Evolutionary conservation across 1,139 yeast genomes (phyloP), one percentile per base, ranked within the genome.

Genomic region (Yamadazyma siamensis): DNA sequence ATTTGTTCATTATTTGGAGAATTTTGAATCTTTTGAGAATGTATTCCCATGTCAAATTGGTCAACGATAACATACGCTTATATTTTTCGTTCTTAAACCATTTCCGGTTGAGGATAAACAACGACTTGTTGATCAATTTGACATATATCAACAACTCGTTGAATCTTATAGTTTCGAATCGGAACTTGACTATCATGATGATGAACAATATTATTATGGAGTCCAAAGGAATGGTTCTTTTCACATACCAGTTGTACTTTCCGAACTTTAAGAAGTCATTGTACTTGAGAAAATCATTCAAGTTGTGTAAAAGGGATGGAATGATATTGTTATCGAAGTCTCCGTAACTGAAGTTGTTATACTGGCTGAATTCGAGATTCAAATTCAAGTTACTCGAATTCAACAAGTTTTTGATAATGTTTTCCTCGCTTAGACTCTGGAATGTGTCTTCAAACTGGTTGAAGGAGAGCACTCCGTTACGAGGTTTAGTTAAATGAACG

Each of bases 211-310:
- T 52, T 15, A 76, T 71, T 8, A 77, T 65, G n/a, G 79, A 75
- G 48, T 77, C 81, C 32, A 76, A 59, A 3, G 83, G 83, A 30
- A 77, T 67, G 5, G 76, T 72, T 31, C 79, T 59, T 44, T 76
- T 71, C 29, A 76, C 65, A 40, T 74, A 77, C 82, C 82, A 77
- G 44, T 76, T 77, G 49, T 61, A 77, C 36, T 61, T 65, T 0
- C 76, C 75, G 42, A 70, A 61, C 35, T 67, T 67, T 40, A 67
- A 61, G 35, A 67, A 67, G 42, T 67, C 74, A 41, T 67, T 67
- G 41, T 67, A 67, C 46, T 67, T 61, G 28, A 69, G 52, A 39
- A 76, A 76, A 39, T 73, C 77, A 43, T 73, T 72, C 40, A 76
- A 52, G 43, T 75, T 75, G 44, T 76, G 81, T 26, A 77, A 48